These are phyloP conservation scores for Cyberlindnera subsufficiens DNA, from an alignment of 805 yeast genomes.

Conservation along the genomic window DNA sequence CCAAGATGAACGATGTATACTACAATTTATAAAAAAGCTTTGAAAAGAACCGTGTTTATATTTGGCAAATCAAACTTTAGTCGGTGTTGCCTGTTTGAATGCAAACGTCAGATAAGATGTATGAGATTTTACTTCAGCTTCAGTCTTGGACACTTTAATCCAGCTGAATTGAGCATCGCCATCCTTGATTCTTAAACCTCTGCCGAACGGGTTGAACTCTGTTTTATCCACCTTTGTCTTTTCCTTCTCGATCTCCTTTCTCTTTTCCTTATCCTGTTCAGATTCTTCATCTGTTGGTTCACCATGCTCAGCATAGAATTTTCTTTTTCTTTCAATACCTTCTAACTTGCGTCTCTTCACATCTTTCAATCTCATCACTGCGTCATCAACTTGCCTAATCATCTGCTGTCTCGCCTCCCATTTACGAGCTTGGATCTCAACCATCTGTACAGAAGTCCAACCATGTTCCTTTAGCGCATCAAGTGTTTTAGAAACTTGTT, in stretches of 20 bases:
- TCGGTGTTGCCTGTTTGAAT: slow-evolving; percentile 28
- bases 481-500: slow-evolving; percentile 88
- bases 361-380: slow-evolving; percentile 71
- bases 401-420: slow-evolving; percentile 90
- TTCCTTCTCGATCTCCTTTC: slow-evolving; percentile 19
- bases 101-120: slow-evolving; percentile 95
- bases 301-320: slow-evolving; percentile 24
- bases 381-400: slow-evolving; percentile 78
- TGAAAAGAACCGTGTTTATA: background rate
- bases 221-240: slow-evolving; percentile 30
- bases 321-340: slow-evolving; percentile 52
- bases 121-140: slow-evolving; percentile 84
- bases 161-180: slow-evolving; percentile 81
- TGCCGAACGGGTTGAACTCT: slow-evolving; percentile 90
- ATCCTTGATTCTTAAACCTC: slow-evolving; percentile 76
- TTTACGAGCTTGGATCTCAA: slow-evolving; percentile 76
- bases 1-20: slow-evolving; percentile 53
- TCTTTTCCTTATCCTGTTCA: slow-evolving; percentile 20
- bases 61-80: background rate
- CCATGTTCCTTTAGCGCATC: slow-evolving; percentile 68
- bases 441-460: slow-evolving; percentile 87
- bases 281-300: slow-evolving; percentile 19
- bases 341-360: slow-evolving; percentile 66
- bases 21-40: background rate
- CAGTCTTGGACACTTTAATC: slow-evolving; percentile 80